These are phyloP conservation scores for Diaporthe helianthi DNA, from an alignment of 2,329 filamentous ascomycete species.

Conservation along the genomic window DNA sequence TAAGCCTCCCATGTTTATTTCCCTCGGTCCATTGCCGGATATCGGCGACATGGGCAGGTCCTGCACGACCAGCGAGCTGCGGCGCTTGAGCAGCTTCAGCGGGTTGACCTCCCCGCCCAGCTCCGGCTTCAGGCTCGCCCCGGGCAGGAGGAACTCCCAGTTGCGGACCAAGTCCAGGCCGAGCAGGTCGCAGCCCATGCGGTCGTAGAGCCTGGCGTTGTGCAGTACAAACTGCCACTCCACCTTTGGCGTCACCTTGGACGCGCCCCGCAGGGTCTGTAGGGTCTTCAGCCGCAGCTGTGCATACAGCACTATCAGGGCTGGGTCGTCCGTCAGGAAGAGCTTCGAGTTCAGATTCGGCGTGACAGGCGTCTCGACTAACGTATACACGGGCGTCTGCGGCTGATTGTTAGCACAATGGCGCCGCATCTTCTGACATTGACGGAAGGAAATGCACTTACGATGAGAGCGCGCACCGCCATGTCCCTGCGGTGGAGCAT, in stretches of 20 bases:
- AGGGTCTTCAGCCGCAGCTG: constrained; percentile 83
- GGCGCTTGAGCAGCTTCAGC: constrained; percentile 70
- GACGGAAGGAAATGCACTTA: constrained; percentile 50
- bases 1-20: constrained; percentile 44
- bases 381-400: constrained; percentile 77
- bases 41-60: constrained; percentile 64
- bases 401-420: constrained; percentile 3
- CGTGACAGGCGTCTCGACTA: constrained; percentile 72
- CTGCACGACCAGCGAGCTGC: constrained; percentile 81
- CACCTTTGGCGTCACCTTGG: constrained; percentile 76
- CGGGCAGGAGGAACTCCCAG: constrained; percentile 77
- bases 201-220: constrained; percentile 82
- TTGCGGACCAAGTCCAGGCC: constrained; percentile 84
- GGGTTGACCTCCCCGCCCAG: constrained; percentile 65
- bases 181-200: constrained; percentile 92
- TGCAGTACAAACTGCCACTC: constrained; percentile 92
- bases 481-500: constrained; percentile 83
- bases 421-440: not conserved
- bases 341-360: constrained; percentile 77
- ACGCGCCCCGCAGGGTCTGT: constrained; percentile 85
- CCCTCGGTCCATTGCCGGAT: constrained; percentile 46
- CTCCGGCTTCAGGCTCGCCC: constrained; percentile 42
- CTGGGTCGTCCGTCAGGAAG: constrained; percentile 90
- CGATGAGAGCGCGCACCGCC: constrained; percentile 83
- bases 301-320: constrained; percentile 84